Evolutionary conservation across 345 rosid species (phyloP), one percentile per base, ranked within the genome.

Genomic region (Moringa oleifera): DNA sequence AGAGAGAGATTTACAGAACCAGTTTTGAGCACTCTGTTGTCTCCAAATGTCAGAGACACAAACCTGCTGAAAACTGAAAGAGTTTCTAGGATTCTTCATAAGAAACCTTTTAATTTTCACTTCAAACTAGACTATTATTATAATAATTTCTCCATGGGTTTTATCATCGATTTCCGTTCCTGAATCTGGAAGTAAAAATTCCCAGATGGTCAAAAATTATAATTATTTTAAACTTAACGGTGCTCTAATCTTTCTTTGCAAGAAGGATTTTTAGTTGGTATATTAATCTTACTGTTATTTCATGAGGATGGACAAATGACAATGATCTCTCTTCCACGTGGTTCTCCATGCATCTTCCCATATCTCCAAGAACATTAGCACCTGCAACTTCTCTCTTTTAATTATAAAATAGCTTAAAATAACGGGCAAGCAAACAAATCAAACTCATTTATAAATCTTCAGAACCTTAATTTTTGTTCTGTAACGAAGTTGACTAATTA

Each of bases 321-420:
- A 41, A 41, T 41, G 47, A 73, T 79, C 74, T 78, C 74, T 74
- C 37, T 62, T 67, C 73, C 84, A 80, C 78, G 81, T 84, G 92
- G 81, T 57, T 68, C 56, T 78, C 77, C 81, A 76, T 72, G 62
- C 71, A 60, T 77, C 28, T 55, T 64, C 81, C 78, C 74, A 28
- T 77, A 28, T 54, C 67, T 67, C 70, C 64, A 66, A 68, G 78
- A 73, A 72, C 85, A 78, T 67, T 66, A 80, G 62, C 81, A 68
- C 70, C 85, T 70, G 83, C 83, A 63, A 63, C 66, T 70, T 72
- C 64, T 57, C 45, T 69, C 77, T 68, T 73, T 67, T 68, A 47
- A 24, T 64, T 51, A 54, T 65, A 66, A 37, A 52, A 56, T 57
- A 18, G 31, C 54, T 60, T 60, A 45, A 53, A 58, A 49, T 41